Percentiles rank a stretch among this genome's conserved stretches.
Evolutionary conservation across 805 yeast species (phyloP).

Genomic region (Candida railenensis): DNA sequence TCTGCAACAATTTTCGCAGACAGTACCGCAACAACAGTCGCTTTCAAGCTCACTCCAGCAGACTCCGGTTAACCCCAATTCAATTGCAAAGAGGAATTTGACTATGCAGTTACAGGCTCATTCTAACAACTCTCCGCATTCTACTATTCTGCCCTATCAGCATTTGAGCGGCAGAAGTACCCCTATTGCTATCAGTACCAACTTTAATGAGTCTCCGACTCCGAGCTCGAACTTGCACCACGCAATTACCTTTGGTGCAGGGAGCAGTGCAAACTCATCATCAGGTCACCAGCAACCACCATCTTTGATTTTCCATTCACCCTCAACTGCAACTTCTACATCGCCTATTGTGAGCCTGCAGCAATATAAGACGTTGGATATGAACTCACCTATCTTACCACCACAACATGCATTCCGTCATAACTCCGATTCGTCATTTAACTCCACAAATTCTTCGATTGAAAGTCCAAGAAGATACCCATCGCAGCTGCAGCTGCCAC

Average conservation of each 20-base stretch:
- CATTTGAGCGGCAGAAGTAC: neutral
- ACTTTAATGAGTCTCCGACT: neutral
- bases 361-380: conserved; percentile 4
- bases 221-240: neutral
- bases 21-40: neutral
- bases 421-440: conserved; percentile 19
- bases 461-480: conserved; percentile 17
- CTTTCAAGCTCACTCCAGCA: neutral
- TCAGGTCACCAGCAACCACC: neutral
- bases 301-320: conserved; percentile 1
- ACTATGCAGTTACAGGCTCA: conserved; percentile 1
- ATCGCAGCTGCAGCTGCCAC: conserved; percentile 9
- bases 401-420: conserved; percentile 25
- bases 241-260: neutral
- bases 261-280: neutral
- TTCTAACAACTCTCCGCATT: neutral
- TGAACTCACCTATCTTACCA: conserved; percentile 9
- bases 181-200: neutral
- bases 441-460: conserved; percentile 8
- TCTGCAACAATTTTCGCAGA: conserved; percentile 1
- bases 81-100: neutral
- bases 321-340: conserved; percentile 2
- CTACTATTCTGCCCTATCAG: neutral
- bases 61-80: neutral
- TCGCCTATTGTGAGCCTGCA: conserved; percentile 3